Evolutionary conservation across 1,284 basidiomycete genomes (phyloP), one percentile per base, ranked within the genome.

Genomic region (Trametes hirsuta): DNA sequence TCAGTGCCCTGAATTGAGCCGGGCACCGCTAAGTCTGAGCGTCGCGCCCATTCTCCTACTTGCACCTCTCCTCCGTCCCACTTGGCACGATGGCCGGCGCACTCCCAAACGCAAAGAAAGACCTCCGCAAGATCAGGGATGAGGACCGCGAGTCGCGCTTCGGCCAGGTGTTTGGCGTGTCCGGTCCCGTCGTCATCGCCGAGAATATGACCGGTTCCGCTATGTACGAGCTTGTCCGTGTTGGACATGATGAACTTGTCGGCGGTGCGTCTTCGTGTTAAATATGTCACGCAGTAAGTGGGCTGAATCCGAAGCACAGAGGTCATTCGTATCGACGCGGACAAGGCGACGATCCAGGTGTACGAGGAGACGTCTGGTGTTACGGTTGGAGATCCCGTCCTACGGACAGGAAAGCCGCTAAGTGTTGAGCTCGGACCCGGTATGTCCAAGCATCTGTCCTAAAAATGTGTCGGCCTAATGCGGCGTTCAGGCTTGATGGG

Each of bases 281-380:
- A 47, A 35, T 15, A 24, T 48, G 24, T 25, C 45, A 21, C 2
- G 10, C 2, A 10, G 21, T 24, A 2, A 24, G 24, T 21, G 21
- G 9, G 22, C 14, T 61, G 42, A 55, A 21, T 11, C 12, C 4
- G 24, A 53, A 41, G 4, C 52, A 48, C 71, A 95, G 95, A 98
- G 92, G 95, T 98, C 71, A 98, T 98, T 69, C 87, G 96, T 72
- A 97, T 98, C 77, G 95, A 98, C 71, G 87, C 88, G 61, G 96
- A 97, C 79, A 95, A 98, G 79, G 92, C 94, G 53, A 99, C 97
- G 8, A 98, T 99, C 66, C 97, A 99, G 78, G 97, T 99, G n/a
- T 99, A 99, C 74, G 97, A 98, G 76, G 96, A 98, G 81, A 98
- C 95, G 4, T 96, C 96, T 52, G 95, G 96, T 68, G 94, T 99